Base-by-base conservation (phyloP, 2,329 filamentous ascomycete species). In the Parastagonospora avenae region DNA sequence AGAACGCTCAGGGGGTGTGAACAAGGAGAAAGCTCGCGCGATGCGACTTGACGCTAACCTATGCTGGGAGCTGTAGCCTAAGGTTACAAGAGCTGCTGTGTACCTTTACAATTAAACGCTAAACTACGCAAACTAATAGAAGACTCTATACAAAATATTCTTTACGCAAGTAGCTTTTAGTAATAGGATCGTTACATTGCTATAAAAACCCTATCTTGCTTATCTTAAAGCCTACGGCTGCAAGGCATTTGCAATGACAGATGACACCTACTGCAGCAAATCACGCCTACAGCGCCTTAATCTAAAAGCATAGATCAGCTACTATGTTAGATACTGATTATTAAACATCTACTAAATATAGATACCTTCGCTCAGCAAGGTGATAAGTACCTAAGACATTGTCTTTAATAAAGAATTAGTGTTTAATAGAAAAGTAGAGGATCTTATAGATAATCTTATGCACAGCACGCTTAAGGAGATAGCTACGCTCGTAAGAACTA, bases 181-280 rank as follows among this genome's bases (percentile, higher is more conserved):
- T n/a, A n/a, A n/a, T n/a, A n/a, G n/a, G n/a, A n/a, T n/a, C n/a
- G n/a, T n/a, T n/a, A n/a, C n/a, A n/a, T n/a, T n/a, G n/a, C n/a
- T n/a, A n/a, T n/a, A n/a, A n/a, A n/a, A n/a, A n/a, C n/a, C n/a
- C n/a, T n/a, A n/a, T n/a, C n/a, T n/a, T n/a, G n/a, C n/a, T n/a
- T n/a, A n/a, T n/a, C n/a, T n/a, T n/a, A n/a, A n/a, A n/a, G 42
- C 16, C 39, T 55, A 52, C 50, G 50, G 35, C 9, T 55, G 37
- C 33, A 52, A 52, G 33, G 54, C 42, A 5, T 59, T 53, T 29
- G 28, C 24, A 30, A 43, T 46, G n/a, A 53, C 29, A 38, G 31
- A 42, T 33, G 19, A 55, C 32, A 51, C 37, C 14, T 30, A 36
- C 19, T 24, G n/a, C 24, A n/a, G 39, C 1, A 50, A 50, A 35